Conservation (phyloP, 2,329 filamentous ascomycete genomes). For the Sordariomycetes sp. region DNA sequence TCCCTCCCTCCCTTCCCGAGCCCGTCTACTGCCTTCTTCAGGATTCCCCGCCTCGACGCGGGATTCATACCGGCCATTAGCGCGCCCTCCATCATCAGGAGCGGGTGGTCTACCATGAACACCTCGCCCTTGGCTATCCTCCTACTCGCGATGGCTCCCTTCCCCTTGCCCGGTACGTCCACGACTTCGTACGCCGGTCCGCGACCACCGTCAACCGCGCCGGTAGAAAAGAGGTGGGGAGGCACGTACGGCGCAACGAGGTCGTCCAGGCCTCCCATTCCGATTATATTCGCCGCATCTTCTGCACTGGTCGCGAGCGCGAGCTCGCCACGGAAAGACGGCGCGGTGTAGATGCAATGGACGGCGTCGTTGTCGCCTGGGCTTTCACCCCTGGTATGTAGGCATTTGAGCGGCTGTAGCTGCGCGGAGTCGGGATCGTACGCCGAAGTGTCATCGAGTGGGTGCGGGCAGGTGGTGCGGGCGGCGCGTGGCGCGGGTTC, state of each 20-base stretch:
- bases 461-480: not conserved
- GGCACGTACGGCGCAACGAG: not conserved
- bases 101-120: slow-evolving; percentile 16
- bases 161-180: slow-evolving; percentile 15
- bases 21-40: slow-evolving; percentile 14
- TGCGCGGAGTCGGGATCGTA: not conserved
- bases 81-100: slow-evolving; percentile 12
- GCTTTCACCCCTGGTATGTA: not conserved
- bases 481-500: not conserved
- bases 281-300: not conserved
- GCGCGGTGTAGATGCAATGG: not conserved
- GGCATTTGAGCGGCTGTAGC: not conserved
- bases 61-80: slow-evolving; percentile 8
- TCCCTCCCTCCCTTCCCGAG: slow-evolving; percentile 11
- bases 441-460: not conserved
- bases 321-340: not conserved
- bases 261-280: not conserved
- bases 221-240: not conserved
- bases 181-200: slow-evolving; percentile 12
- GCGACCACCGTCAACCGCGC: not conserved
- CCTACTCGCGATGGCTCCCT: slow-evolving; percentile 17
- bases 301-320: not conserved
- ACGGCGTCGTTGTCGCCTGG: not conserved
- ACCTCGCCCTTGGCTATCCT: slow-evolving; percentile 16
- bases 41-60: slow-evolving; percentile 11